A percentile compares a stretch with the other conserved stretches of the same genome.
Evolutionary conservation across 768 basidiomycete species (phyloP).

Genomic region (Zangia roseola): DNA sequence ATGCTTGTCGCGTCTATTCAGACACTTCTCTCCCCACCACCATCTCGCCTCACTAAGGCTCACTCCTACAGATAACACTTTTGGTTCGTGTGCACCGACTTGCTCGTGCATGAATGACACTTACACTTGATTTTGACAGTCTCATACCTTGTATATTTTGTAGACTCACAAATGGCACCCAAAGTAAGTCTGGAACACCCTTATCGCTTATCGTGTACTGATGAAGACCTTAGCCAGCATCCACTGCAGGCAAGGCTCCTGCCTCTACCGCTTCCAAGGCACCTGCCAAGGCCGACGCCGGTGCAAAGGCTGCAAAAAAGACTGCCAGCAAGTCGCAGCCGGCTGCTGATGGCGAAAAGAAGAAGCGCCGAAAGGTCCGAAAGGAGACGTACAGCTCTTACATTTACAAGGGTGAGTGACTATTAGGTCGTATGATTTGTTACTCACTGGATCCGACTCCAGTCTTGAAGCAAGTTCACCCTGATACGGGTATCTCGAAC

Average conservation of each 20-base stretch:
- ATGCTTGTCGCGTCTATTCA: conserved; percentile 27
- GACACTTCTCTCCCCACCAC: conserved; percentile 31
- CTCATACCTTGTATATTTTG: conserved; percentile 31
- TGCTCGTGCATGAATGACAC: conserved; percentile 4
- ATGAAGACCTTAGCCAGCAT: conserved; percentile 37
- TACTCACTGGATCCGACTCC: background rate
- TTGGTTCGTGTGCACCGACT: conserved; percentile 20
- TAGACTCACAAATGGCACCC: conserved; percentile 36
- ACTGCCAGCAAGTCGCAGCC: conserved; percentile 55
- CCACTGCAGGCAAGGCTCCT: conserved; percentile 39
- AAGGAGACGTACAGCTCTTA: conserved; percentile 86
- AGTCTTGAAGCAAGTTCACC: conserved; percentile 92
- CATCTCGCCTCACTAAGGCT: conserved; percentile 18
- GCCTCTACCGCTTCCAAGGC: conserved; percentile 60
- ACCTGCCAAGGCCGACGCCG: conserved; percentile 43
- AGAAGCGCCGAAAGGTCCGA: conserved; percentile 76
- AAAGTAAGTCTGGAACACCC: conserved; percentile 28
- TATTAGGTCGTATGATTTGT: background rate
- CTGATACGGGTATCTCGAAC: conserved; percentile 92
- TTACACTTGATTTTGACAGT: conserved; percentile 20
- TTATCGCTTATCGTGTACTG: conserved; percentile 12
- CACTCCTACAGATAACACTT: conserved; percentile 16
- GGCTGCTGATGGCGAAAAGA: conserved; percentile 65
- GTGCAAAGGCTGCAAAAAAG: conserved; percentile 57
- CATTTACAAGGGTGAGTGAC: conserved; percentile 69